phyloP scores from a whole-genome alignment of 116 monocot species.

The Zostera marina region DNA sequence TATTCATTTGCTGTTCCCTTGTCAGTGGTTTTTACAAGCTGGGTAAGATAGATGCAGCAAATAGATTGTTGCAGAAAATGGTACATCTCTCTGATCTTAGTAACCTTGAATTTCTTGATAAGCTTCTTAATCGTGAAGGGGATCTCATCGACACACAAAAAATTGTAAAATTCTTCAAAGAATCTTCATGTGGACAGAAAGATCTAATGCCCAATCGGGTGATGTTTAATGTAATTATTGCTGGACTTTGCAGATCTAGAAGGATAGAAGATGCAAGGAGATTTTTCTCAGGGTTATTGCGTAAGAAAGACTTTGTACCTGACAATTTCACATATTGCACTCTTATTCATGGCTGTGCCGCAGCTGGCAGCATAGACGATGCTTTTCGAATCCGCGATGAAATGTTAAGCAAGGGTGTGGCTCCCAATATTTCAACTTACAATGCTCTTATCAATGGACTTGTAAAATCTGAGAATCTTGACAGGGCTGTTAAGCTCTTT shows the following conservation, averaged over 20 bases:
- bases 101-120: slow-evolving; percentile 10
- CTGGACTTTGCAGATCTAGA: slow-evolving; percentile 55
- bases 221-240: slow-evolving; percentile 61
- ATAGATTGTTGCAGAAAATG: slow-evolving; percentile 51
- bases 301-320: slow-evolving; percentile 31
- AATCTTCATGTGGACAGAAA: slow-evolving; percentile 2
- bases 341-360: slow-evolving; percentile 73
- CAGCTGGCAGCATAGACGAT: slow-evolving; percentile 32
- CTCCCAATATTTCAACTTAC: slow-evolving; percentile 56
- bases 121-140: slow-evolving; percentile 1
- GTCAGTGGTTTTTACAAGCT: slow-evolving; percentile 51
- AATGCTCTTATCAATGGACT: slow-evolving; percentile 93
- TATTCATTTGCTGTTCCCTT: slow-evolving; percentile 46
- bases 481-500: slow-evolving; percentile 70
- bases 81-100: slow-evolving; percentile 25
- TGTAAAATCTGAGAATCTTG: slow-evolving; percentile 70
- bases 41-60: slow-evolving; percentile 64
- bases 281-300: slow-evolving; percentile 24
- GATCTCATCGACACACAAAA: slow-evolving; percentile 9
- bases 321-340: slow-evolving; percentile 74
- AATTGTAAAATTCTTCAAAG: slow-evolving; percentile 15
- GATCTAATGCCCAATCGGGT: slow-evolving; percentile 40
- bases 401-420: slow-evolving; percentile 47
- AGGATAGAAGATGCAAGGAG: slow-evolving; percentile 47
- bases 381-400: slow-evolving; percentile 75